Evolutionary conservation across 305 asterid species (phyloP).

Genomic region (Fraxinus sp.): DNA sequence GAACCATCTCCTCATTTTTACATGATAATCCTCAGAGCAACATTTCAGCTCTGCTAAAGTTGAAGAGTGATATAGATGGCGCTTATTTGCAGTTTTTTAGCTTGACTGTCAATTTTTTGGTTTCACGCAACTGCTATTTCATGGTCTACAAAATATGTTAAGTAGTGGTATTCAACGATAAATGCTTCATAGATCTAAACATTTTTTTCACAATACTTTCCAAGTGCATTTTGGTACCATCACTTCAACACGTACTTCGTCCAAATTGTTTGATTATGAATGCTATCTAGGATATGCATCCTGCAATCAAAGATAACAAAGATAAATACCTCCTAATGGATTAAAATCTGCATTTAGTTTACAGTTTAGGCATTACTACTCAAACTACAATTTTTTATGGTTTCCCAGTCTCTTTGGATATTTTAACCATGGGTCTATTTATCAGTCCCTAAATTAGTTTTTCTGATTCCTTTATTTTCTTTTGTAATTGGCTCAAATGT

Average conservation of each 20-base stretch:
- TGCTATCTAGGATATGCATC: not conserved
- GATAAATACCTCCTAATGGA: not conserved
- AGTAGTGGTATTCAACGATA: not conserved
- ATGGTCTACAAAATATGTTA: not conserved
- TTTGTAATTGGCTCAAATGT: not conserved
- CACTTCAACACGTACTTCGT: not conserved
- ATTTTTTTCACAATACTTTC: not conserved
- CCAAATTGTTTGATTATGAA: not conserved
- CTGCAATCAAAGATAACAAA: not conserved
- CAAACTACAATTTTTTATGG: not conserved
- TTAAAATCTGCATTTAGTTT: not conserved
- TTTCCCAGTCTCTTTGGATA: not conserved
- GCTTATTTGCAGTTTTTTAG: not conserved
- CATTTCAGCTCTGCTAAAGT: not conserved
- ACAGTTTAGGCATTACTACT: not conserved
- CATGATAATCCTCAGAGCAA: not conserved
- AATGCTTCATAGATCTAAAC: not conserved
- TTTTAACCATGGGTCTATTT: not conserved
- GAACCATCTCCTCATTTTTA: not conserved
- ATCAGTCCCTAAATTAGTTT: not conserved
- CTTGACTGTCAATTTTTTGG: not conserved
- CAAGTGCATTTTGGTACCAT: not conserved
- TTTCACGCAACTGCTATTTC: not conserved
- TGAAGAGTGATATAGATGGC: not conserved
- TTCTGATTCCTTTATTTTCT: conserved; percentile 5